phyloP scores from a whole-genome alignment of 129 eudicot genomes.

The Chrysanthemum makinoi region DNA sequence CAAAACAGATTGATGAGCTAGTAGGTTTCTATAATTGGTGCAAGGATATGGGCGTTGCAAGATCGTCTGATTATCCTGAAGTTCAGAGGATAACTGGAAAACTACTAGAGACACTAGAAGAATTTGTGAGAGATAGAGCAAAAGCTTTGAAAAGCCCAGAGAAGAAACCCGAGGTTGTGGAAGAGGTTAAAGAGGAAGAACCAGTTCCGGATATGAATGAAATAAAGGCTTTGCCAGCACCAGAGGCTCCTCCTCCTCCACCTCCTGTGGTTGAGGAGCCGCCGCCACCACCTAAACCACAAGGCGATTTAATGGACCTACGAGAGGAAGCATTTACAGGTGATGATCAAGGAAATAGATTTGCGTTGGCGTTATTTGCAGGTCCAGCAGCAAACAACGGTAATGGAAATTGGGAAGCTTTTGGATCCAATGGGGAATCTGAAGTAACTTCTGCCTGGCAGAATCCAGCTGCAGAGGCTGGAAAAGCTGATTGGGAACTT shows the following conservation, averaged over 20 bases:
- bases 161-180: slow-evolving; percentile 48
- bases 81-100: slow-evolving; percentile 36
- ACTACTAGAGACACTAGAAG: slow-evolving; percentile 30
- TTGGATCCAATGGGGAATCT: slow-evolving; percentile 45
- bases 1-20: slow-evolving; percentile 30
- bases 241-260: slow-evolving; percentile 50
- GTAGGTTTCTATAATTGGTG: slow-evolving; percentile 40
- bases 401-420: slow-evolving; percentile 71
- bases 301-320: slow-evolving; percentile 62
- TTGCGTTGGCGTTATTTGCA: slow-evolving; percentile 75
- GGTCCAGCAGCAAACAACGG: slow-evolving; percentile 53
- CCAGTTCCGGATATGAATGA: slow-evolving; percentile 73
- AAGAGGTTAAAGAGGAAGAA: slow-evolving; percentile 50
- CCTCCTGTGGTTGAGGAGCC: slow-evolving; percentile 39
- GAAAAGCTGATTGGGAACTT: slow-evolving; percentile 54
- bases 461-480: slow-evolving; percentile 72
- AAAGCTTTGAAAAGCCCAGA: slow-evolving; percentile 50
- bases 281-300: slow-evolving; percentile 44
- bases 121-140: slow-evolving; percentile 43
- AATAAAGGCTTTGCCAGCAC: slow-evolving; percentile 76
- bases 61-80: slow-evolving; percentile 35
- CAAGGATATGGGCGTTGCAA: slow-evolving; percentile 36
- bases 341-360: slow-evolving; percentile 75
- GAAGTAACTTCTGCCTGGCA: slow-evolving; percentile 88
- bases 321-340: slow-evolving; percentile 65